Percentiles rank a stretch among this genome's conserved stretches.
Evolutionary conservation across 768 basidiomycete genomes (phyloP).

Genomic region (Astraeus odoratus): DNA sequence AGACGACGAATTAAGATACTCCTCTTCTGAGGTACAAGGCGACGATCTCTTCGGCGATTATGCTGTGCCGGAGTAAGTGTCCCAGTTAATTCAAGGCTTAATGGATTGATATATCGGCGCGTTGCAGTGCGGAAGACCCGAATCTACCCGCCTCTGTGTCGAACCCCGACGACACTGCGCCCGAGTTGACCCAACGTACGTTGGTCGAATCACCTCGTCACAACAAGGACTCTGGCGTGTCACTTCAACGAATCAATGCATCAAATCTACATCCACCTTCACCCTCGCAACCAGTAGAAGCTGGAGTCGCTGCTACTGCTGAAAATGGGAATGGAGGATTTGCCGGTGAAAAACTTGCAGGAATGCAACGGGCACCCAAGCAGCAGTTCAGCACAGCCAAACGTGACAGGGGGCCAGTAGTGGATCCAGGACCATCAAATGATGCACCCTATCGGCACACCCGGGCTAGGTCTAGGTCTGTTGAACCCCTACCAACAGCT

Average conservation of each 20-base stretch:
- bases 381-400: conserved; percentile 12
- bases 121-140: not conserved
- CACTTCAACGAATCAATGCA: too few species aligned
- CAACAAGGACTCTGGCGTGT: conserved; percentile 1
- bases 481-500: conserved; percentile 7
- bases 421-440: too few species aligned
- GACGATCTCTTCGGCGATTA: conserved; percentile 19
- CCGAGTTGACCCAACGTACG: conserved; percentile 19
- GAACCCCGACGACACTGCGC: conserved; percentile 1
- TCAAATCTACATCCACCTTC: too few species aligned
- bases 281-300: too few species aligned
- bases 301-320: too few species aligned
- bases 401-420: not conserved
- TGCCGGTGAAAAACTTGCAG: too few species aligned
- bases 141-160: conserved; percentile 1
- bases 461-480: conserved; percentile 18
- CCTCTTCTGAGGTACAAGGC: conserved; percentile 10
- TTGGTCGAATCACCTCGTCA: conserved; percentile 16
- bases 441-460: conserved; percentile 14
- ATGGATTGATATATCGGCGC: not conserved
- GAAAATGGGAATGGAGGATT: conserved; percentile 8
- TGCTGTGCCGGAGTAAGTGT: conserved; percentile 10
- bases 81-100: too few species aligned
- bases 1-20: too few species aligned
- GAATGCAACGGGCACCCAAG: too few species aligned